Conservation (phyloP, 768 basidiomycete species). For the Rhodotorula toruloides region DNA sequence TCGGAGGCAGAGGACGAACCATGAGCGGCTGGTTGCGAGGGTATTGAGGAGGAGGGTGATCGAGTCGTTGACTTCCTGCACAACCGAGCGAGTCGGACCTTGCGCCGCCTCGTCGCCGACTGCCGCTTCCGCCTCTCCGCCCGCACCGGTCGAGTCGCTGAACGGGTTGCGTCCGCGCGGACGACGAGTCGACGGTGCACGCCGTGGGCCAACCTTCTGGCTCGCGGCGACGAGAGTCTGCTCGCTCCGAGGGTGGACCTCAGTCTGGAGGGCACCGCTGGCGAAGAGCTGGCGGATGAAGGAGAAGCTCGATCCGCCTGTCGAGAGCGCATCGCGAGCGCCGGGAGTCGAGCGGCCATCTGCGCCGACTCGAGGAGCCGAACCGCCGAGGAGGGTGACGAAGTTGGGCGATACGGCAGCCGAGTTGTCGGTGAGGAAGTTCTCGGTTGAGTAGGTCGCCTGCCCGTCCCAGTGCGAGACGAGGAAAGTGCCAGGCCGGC, state of each 20-base stretch:
- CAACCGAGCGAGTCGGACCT: slow-evolving; percentile 17
- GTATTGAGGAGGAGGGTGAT: slow-evolving; percentile 60
- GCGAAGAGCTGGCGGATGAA: slow-evolving; percentile 89
- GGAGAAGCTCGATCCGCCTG: slow-evolving; percentile 75
- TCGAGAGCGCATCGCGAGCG: slow-evolving; percentile 53
- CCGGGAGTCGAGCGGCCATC: slow-evolving; percentile 28
- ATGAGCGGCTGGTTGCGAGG: slow-evolving; percentile 48
- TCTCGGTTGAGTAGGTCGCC: slow-evolving; percentile 84
- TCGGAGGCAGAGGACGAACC: slow-evolving; percentile 88
- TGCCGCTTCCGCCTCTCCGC: not conserved
- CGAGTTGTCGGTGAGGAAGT: slow-evolving; percentile 80
- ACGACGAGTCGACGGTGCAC: slow-evolving; percentile 79
- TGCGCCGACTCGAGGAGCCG: not conserved
- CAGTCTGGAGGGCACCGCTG: slow-evolving; percentile 79
- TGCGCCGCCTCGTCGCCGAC: not conserved
- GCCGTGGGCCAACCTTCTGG: slow-evolving; percentile 88
- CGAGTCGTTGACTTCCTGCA: slow-evolving; percentile 55
- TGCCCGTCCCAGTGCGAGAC: slow-evolving; percentile 86
- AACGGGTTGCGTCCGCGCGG: slow-evolving; percentile 41
- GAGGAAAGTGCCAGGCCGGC: slow-evolving; percentile 79
- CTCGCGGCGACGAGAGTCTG: slow-evolving; percentile 93
- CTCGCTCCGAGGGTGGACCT: slow-evolving; percentile 84
- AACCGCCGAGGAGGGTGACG: slow-evolving; percentile 75
- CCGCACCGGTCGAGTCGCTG: slow-evolving; percentile 15
- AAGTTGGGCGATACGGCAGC: slow-evolving; percentile 90